Base-by-base conservation (phyloP, 352 stramenopile genomes). In the Phytophthora pinifolia region DNA sequence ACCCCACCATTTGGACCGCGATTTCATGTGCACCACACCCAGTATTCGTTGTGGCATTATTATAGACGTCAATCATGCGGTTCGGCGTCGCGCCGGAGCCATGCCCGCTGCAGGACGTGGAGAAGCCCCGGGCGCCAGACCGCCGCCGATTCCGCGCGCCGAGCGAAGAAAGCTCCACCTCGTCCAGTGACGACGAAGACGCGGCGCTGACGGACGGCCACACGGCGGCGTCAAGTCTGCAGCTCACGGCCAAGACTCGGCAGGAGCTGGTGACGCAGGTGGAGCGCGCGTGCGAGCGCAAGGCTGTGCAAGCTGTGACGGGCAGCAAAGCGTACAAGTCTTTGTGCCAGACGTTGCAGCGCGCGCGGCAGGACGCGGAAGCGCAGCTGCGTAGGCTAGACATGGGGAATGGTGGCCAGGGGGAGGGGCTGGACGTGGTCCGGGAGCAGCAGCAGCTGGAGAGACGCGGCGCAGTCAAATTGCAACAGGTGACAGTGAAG, bases 221-320 rank as follows among this genome's bases (percentile, higher is more conserved):
- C 13, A 14, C 33, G 18, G 49, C 51, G n/a, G 39, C 55, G 3
- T 44, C 62, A 2, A 61, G 39, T 41, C 45, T 74, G 41, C 55
- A 63, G 6, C 37, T 80, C 9, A 70, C 50, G 9, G 31, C 54
- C 14, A 66, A 61, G 50, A 72, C 68, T 3, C 52, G 77, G 4
- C 75, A 85, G 62, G 80, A 91, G 36, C 65, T 91, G 37, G 54
- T 89, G 48, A 66, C 73, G 22, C 65, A 82, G 13, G 75, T 91
- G 37, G 78, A 91, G 53, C 69, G 63, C 30, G 65, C 70, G 36
- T 91, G 81, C 25, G 81, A 91, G 46, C 65, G 69, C 39, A 82
- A 80, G 43, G 81, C 81, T 18, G 67, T 76, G 51, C 52, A 70
- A 27, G 68, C 72, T 1, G 76, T 91, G 20, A 80, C 62, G 10